These are phyloP conservation scores for Vickermania spadyakhi DNA, from an alignment of 208 protist genomes.

Conservation along the genomic window DNA sequence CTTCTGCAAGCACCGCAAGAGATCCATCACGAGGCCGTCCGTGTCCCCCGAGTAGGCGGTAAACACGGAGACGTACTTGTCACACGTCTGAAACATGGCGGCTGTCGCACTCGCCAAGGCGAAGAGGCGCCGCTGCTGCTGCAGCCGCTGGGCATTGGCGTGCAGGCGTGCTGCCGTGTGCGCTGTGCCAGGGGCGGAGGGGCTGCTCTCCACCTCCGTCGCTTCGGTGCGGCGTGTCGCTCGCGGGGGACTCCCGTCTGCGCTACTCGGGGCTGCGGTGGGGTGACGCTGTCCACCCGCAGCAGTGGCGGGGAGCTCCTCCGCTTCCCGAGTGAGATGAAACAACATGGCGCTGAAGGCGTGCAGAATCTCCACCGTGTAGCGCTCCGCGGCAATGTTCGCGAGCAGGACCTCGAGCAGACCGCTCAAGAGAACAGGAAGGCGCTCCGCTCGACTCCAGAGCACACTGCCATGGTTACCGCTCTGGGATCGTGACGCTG, in stretches of 20 bases:
- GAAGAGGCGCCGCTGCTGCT: slow-evolving; percentile 8
- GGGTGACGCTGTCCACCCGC: neutral
- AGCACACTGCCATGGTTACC: slow-evolving; percentile 21
- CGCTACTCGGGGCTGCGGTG: neutral
- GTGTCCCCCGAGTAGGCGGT: slow-evolving; percentile 63
- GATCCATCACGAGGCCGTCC: slow-evolving; percentile 57
- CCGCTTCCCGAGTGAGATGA: slow-evolving; percentile 12
- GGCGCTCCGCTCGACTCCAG: slow-evolving; percentile 34
- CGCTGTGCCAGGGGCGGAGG: neutral
- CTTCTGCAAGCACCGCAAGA: slow-evolving; percentile 43
- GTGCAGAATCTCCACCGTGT: slow-evolving; percentile 33
- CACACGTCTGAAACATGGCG: slow-evolving; percentile 43
- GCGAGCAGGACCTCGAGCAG: slow-evolving; percentile 37
- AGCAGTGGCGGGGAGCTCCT: neutral
- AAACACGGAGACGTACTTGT: slow-evolving; percentile 53
- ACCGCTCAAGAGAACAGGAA: slow-evolving; percentile 36
- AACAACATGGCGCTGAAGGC: slow-evolving; percentile 42
- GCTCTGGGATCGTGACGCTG: neutral
- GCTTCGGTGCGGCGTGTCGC: neutral
- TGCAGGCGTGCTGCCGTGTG: neutral
- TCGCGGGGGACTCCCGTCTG: neutral
- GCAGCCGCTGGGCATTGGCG: neutral
- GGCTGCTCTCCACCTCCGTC: neutral
- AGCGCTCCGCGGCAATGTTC: slow-evolving; percentile 23
- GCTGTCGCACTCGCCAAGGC: slow-evolving; percentile 43